Conservation (phyloP, 768 basidiomycete genomes). For the Cubamyces sp. region DNA sequence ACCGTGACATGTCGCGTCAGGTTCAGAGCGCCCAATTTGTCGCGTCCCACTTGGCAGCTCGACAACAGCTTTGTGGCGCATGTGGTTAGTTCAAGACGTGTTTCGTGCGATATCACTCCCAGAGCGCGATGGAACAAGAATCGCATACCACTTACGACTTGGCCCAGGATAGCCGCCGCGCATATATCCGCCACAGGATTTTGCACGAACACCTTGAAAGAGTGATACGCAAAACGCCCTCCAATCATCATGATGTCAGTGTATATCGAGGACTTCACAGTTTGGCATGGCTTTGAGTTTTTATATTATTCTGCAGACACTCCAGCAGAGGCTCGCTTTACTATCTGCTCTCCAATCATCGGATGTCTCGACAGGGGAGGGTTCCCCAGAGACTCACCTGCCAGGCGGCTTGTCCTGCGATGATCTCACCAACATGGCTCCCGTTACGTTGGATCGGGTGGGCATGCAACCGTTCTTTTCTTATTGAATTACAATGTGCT, state of each 20-base stretch:
- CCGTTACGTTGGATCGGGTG: background rate
- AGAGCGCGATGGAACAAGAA: too few species aligned
- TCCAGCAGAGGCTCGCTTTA: background rate
- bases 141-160: background rate
- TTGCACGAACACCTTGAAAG: conserved; percentile 18
- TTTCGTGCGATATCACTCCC: too few species aligned
- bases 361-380: background rate
- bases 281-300: background rate
- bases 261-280: background rate
- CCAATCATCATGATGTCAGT: background rate
- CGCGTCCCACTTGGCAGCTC: too few species aligned
- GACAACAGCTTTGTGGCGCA: too few species aligned
- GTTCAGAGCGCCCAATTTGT: too few species aligned
- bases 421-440: conserved; percentile 10
- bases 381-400: background rate
- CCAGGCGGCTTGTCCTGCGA: conserved; percentile 18
- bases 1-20: conserved; percentile 8
- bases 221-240: background rate
- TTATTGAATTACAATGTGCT: background rate
- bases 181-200: conserved; percentile 5
- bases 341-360: background rate
- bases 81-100: too few species aligned
- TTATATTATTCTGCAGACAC: background rate
- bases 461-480: background rate
- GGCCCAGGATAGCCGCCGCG: background rate